phyloP scores from a whole-genome alignment of 192 early-diverging fungal genomes.

The Dispira simplex region DNA sequence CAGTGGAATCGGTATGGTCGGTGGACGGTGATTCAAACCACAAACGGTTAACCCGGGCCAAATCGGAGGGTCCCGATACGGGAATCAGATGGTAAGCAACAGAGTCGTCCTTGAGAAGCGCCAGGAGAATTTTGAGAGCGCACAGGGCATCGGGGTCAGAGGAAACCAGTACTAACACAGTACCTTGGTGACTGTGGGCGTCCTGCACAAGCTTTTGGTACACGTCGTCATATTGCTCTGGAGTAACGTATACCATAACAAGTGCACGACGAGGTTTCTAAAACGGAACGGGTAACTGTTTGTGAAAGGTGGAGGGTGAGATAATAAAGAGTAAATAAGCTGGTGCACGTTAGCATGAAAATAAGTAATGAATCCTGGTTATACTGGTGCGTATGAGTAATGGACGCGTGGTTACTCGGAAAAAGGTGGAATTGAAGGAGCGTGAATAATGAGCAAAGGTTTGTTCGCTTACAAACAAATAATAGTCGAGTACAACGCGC shows the following conservation, averaged over 20 bases:
- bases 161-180: conserved; percentile 56
- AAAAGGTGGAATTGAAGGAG: too few relatives aligned
- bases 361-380: too few relatives aligned
- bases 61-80: conserved; percentile 45
- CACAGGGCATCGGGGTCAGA: conserved; percentile 73
- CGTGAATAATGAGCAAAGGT: too few relatives aligned
- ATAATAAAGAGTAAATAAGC: too few relatives aligned
- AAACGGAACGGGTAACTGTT: too few relatives aligned
- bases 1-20: conserved; percentile 29
- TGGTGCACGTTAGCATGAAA: too few relatives aligned
- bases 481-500: too few relatives aligned
- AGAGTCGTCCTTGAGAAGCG: conserved; percentile 62
- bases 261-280: not conserved
- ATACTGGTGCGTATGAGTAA: too few relatives aligned
- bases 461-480: too few relatives aligned
- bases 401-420: too few relatives aligned
- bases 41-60: conserved; percentile 28
- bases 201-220: conserved; percentile 32
- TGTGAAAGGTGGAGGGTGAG: too few relatives aligned
- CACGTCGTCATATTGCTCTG: conserved; percentile 31
- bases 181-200: conserved; percentile 17
- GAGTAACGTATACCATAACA: conserved; percentile 36
- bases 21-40: conserved; percentile 7
- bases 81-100: conserved; percentile 73
- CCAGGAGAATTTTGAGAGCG: conserved; percentile 58